Evolutionary conservation across 352 stramenopile species (phyloP).

Genomic region (Globisporangium spiculum): DNA sequence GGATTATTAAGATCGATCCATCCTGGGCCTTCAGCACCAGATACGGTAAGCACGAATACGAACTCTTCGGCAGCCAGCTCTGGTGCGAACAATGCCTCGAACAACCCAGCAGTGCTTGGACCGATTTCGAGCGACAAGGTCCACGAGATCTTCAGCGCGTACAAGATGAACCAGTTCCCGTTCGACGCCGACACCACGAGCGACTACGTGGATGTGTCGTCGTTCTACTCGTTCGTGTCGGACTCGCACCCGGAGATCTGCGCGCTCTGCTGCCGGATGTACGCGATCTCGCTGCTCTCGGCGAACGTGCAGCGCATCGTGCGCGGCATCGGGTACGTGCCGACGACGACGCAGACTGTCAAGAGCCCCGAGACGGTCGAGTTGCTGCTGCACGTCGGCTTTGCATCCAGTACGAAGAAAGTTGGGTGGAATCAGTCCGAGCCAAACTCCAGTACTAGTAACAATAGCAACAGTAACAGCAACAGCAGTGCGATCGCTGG

Average conservation of each 20-base stretch:
- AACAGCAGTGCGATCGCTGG: neutral
- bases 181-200: conserved; percentile 70
- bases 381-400: conserved; percentile 65
- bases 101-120: neutral
- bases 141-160: conserved; percentile 53
- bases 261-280: conserved; percentile 73
- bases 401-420: conserved; percentile 49
- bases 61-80: neutral
- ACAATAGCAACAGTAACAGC: neutral
- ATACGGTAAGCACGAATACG: neutral
- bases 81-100: neutral
- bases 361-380: conserved; percentile 47
- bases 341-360: conserved; percentile 49
- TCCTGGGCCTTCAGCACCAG: neutral
- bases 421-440: neutral
- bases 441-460: neutral
- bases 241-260: conserved; percentile 79
- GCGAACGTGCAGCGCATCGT: conserved; percentile 54
- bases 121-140: conserved; percentile 35
- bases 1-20: neutral
- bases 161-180: conserved; percentile 67
- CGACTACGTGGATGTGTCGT: conserved; percentile 77
- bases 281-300: conserved; percentile 59
- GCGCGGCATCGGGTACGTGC: conserved; percentile 59
- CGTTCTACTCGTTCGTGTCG: conserved; percentile 84